Conservation (phyloP, 352 stramenopile species). For the Plasmopara muralis region DNA sequence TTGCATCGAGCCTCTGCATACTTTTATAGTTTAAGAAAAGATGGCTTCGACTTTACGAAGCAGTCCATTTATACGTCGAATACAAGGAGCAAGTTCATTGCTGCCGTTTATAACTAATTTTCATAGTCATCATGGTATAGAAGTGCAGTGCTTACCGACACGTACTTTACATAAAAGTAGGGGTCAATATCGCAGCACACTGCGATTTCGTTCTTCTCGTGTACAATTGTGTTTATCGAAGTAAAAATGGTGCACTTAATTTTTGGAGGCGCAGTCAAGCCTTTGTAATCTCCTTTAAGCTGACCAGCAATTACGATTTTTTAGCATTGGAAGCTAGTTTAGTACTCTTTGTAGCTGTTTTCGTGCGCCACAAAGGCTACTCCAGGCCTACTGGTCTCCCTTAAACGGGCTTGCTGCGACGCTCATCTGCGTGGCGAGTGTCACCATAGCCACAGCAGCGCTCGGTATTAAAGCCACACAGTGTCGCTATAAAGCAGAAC, state of each 20-base stretch:
- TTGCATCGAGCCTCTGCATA: too few species aligned
- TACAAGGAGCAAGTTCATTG: too few species aligned
- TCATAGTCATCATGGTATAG: too few species aligned
- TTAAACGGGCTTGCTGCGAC: conserved; percentile 36
- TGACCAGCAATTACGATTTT: too few species aligned
- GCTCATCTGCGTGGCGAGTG: conserved; percentile 38
- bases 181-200: background rate
- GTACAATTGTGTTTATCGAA: background rate
- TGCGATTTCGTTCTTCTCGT: background rate
- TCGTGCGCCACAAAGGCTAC: conserved; percentile 42
- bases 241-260: background rate
- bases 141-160: too few species aligned
- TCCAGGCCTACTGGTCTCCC: conserved; percentile 36
- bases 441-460: conserved; percentile 47
- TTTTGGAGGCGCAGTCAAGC: background rate
- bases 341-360: conserved; percentile 34
- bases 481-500: too few species aligned
- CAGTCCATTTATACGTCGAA: too few species aligned
- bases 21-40: too few species aligned
- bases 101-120: too few species aligned
- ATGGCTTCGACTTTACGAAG: too few species aligned
- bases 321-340: too few species aligned
- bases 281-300: background rate
- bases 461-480: conserved; percentile 32
- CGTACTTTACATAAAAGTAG: background rate